Evolutionary conservation across 208 protist genomes (phyloP), one percentile per base, ranked within the genome.

Genomic region (Trypanosoma platydactyli): DNA sequence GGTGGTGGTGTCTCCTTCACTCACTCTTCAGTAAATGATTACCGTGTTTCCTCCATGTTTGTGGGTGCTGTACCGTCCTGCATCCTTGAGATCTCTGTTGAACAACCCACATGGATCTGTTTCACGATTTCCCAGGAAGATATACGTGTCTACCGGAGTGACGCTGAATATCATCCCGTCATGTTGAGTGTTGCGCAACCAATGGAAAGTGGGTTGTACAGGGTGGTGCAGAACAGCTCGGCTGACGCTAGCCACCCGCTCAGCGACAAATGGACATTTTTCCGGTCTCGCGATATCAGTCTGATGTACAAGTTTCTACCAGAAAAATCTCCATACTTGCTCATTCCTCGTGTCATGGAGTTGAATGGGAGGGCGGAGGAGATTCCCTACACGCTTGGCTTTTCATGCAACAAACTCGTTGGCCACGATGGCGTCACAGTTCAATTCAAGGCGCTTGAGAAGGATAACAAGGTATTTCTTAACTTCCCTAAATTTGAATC

Each of bases 401-500:
- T 94, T 38, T 78, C 84, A 25, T 72, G 76, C 45, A 83, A 83
- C 70, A 73, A 63, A 54, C 77, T 80, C 73, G 52, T 89, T 33
- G 82, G 83, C 41, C 58, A 54, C 12, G 80, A 72, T 25, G 84
- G 77, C 51, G 70, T 90, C 25, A 77, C 64, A 12, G 73, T 94
- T 44, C 68, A 76, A 48, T 89, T 89, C 70, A 80, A 84, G 57
- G 41, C 54, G 50, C 65, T 94, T 44, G 73, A 81, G 27, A 73
- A 64, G 46, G 78, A 82, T 49, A 91, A 86, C 73, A 84, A 78
- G 61, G 79, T 91, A 30, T 87, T 91, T 35, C 79, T 84, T 63
- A 92, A 94, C 78, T 91, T 89, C 77, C 84, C 85, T 49, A 92
- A 87, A 75, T 94, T 92, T 71, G 74, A 82, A 33, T 71, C 80